These are phyloP conservation scores for Gaertneriomyces semiglobifer DNA, from an alignment of 192 early-diverging fungal genomes.

Conservation along the genomic window DNA sequence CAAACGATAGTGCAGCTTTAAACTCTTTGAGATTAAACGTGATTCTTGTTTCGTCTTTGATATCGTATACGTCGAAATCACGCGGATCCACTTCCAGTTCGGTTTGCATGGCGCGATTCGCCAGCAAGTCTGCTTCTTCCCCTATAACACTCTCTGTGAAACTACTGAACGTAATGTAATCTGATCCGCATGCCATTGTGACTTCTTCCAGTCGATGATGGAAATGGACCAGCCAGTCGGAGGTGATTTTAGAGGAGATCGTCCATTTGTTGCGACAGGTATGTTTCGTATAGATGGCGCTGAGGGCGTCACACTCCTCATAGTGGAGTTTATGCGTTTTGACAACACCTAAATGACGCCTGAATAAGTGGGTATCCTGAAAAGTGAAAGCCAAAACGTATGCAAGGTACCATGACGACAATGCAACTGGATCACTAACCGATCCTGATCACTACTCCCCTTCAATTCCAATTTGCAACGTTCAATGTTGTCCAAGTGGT, in stretches of 20 bases:
- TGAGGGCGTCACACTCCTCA: conserved; percentile 30
- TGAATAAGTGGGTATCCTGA: background rate
- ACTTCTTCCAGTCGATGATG: conserved; percentile 36
- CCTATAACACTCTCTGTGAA: conserved; percentile 19
- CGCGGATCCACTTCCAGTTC: conserved; percentile 38
- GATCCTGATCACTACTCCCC: conserved; percentile 24
- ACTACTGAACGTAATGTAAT: conserved; percentile 18
- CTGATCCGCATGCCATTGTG: conserved; percentile 28
- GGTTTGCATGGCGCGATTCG: conserved; percentile 30
- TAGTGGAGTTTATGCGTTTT: conserved; percentile 45
- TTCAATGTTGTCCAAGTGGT: conserved; percentile 33
- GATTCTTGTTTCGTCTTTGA: conserved; percentile 21
- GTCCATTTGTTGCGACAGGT: conserved; percentile 29
- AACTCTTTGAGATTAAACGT: conserved; percentile 40
- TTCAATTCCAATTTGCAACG: conserved; percentile 29
- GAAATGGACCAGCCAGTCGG: conserved; percentile 42
- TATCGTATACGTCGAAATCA: conserved; percentile 42
- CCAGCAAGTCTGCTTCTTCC: background rate
- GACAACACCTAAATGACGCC: conserved; percentile 26
- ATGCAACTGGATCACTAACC: conserved; percentile 36
- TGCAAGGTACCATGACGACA: conserved; percentile 35
- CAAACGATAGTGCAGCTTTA: conserved; percentile 41
- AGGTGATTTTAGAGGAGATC: conserved; percentile 33
- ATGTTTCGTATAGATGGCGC: conserved; percentile 34
- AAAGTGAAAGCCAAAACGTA: background rate